Evolutionary conservation across 2,329 filamentous ascomycete species (phyloP).

Genomic region (Colletotrichum nymphaeae): DNA sequence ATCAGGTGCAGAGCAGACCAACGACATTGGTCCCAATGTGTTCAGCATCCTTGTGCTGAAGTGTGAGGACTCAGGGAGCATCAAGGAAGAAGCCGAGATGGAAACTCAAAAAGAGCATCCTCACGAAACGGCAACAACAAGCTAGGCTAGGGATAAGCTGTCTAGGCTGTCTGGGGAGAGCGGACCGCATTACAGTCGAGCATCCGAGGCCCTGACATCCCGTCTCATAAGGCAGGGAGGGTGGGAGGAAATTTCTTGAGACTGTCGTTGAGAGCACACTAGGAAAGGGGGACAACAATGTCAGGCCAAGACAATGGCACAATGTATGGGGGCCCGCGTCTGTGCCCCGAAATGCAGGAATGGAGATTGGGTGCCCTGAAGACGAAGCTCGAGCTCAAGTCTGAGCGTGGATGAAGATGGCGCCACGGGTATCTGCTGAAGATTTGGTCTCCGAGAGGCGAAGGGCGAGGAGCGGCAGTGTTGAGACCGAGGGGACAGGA

Average conservation of each 20-base stretch:
- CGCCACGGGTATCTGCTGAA: slow-evolving; percentile 26
- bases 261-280: not conserved
- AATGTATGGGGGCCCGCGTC: not conserved
- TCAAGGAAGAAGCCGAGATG: not conserved
- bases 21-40: not conserved
- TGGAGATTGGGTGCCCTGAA: slow-evolving; percentile 5
- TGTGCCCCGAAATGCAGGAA: not conserved
- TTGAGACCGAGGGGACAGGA: no score
- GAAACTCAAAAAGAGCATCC: not conserved
- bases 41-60: not conserved
- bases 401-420: slow-evolving; percentile 4
- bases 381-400: slow-evolving; percentile 4
- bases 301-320: not conserved
- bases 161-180: not conserved
- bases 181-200: slow-evolving; percentile 12
- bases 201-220: slow-evolving; percentile 34
- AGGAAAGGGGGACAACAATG: not conserved
- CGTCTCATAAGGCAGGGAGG: slow-evolving; percentile 23
- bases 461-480: slow-evolving; percentile 2
- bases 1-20: slow-evolving; percentile 8
- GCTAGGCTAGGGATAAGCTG: no score
- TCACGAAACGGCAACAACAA: not conserved
- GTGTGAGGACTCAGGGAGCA: not conserved
- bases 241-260: not conserved
- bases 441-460: slow-evolving; percentile 23